Conservation (phyloP, 495 filamentous ascomycete genomes). For the Talaromyces trachyspermus region DNA sequence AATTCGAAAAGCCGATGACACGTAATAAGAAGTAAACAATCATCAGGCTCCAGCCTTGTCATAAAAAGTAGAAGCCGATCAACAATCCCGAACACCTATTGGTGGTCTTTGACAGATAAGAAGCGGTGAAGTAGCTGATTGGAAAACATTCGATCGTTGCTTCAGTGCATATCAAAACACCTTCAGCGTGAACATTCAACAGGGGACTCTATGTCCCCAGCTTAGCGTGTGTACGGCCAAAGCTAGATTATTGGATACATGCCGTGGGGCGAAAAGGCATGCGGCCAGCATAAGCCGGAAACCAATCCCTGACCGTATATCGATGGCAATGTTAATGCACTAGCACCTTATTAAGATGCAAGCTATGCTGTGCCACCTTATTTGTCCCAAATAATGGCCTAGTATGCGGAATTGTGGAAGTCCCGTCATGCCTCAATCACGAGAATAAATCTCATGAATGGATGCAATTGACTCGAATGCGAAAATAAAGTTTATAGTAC, state of each 20-base stretch:
- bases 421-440: constrained; percentile 37
- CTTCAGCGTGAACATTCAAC: too few species aligned
- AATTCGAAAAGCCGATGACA: not conserved
- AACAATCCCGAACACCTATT: too few species aligned
- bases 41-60: not conserved
- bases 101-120: too few species aligned
- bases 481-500: not conserved
- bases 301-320: constrained; percentile 28
- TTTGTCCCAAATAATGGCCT: constrained; percentile 29
- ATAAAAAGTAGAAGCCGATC: too few species aligned
- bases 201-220: too few species aligned
- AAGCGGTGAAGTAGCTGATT: constrained; percentile 2
- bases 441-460: constrained; percentile 31
- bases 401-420: constrained; percentile 30
- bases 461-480: constrained; percentile 28
- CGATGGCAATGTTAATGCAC: constrained; percentile 14
- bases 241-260: constrained; percentile 24
- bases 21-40: not conserved
- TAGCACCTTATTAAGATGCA: constrained; percentile 26
- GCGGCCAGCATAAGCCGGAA: constrained; percentile 15
- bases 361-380: constrained; percentile 19
- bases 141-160: not conserved
- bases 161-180: constrained; percentile 2
- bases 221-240: not conserved
- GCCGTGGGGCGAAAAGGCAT: constrained; percentile 6